Base-by-base conservation (phyloP, 495 filamentous ascomycete genomes). In the Pyrenopolyporus hunteri region DNA sequence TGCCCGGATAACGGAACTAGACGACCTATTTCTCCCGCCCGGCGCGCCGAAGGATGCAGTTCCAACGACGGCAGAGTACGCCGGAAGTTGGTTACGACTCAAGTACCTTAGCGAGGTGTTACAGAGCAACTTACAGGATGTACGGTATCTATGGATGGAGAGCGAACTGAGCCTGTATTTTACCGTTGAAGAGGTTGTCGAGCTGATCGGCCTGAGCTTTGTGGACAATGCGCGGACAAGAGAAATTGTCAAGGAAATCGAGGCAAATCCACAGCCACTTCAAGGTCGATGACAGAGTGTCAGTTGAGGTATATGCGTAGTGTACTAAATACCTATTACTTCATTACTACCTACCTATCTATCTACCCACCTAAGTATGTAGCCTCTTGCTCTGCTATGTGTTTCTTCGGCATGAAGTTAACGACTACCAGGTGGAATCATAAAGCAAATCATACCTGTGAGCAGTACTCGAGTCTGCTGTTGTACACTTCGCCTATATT, bases 51-150 rank as follows among this genome's bases (percentile, higher is more conserved):
- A 70, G 47, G 64, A 73, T 31, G 77, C 69, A 28, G 59, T 90
- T 2, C 87, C 87, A 7, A 78, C 89, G 31, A 92, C 91, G 17
- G 84, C 86, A 8, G 80, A 96, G 25, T 97, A 96, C 66, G 88
- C 90, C 23, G 76, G 82, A 0, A 85, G 82, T 59, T 99, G 94
- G 95, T 78, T 96, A 50, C 88, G 90, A 50, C 91, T 99, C 66
- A 89, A 94, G 66, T 97, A 91, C 67, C 75, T 99, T 14, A 80
- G 85, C 46, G 90, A 96, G 69, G 90, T 99, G 45, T 74, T 99
- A 45, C 92, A 98, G 73, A 92, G 90, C 64, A 91, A 89, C 48
- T 77, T 98, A 36, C 88, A 84, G 47, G 93, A 99, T 62, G 93
- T 99, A 61, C 85, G 86, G 68, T 96, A 84, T 67, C 73, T 97